phyloP scores from a whole-genome alignment of 352 stramenopile genomes.

The Pythium aristosporum region DNA sequence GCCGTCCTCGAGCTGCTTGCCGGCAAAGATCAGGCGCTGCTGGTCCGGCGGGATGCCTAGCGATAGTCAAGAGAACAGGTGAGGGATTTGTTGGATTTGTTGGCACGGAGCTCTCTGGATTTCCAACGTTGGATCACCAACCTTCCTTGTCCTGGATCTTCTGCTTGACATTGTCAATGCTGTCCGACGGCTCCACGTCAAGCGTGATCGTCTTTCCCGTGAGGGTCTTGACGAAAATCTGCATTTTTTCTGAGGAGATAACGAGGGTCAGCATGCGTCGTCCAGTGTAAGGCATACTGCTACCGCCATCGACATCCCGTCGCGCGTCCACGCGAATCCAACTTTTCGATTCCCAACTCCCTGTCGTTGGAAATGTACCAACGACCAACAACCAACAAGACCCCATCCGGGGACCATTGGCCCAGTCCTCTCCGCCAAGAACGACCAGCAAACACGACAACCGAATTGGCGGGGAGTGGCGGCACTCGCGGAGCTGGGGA shows the following conservation, averaged over 20 bases:
- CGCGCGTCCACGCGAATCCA: background rate
- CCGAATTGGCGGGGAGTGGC: background rate
- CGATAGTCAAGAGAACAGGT: slow-evolving; percentile 2
- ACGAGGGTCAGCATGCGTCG: slow-evolving; percentile 18
- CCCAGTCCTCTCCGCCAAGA: too few relatives aligned
- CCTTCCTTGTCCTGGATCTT: slow-evolving; percentile 99
- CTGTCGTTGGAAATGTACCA: too few relatives aligned
- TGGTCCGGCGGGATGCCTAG: slow-evolving; percentile 92
- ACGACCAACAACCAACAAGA: too few relatives aligned
- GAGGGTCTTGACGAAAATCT: slow-evolving; percentile 96
- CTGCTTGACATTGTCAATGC: slow-evolving; percentile 99
- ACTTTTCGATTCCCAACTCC: too few relatives aligned
- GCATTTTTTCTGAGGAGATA: slow-evolving; percentile 71
- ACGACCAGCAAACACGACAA: background rate
- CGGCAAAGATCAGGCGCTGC: slow-evolving; percentile 64
- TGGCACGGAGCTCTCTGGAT: background rate
- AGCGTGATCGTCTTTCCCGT: slow-evolving; percentile 99
- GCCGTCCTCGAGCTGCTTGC: slow-evolving; percentile 34
- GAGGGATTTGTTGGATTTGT: too few relatives aligned
- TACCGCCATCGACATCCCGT: slow-evolving; percentile 7
- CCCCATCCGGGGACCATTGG: too few relatives aligned
- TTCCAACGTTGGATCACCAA: slow-evolving; percentile 20
- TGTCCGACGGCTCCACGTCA: slow-evolving; percentile 99
- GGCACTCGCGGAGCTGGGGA: background rate
- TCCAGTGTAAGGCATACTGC: slow-evolving; percentile 4